A percentile compares a stretch with the other conserved stretches of the same genome.
Evolutionary conservation across 768 basidiomycete genomes (phyloP).

Genomic region (Leucocoprinus sp.): DNA sequence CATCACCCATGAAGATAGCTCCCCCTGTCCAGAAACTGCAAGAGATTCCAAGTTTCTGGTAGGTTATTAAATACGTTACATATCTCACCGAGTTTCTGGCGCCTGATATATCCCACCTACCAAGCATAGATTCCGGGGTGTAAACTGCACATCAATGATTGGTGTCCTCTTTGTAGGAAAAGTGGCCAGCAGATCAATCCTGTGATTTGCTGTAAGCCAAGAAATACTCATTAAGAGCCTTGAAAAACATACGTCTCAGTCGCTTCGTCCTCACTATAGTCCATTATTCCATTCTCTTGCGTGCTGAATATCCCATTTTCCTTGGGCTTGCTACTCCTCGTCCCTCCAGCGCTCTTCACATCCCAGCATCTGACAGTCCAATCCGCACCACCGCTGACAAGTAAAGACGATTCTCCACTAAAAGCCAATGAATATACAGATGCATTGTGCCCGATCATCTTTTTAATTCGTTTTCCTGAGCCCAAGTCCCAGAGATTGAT

Average conservation of each 20-base stretch:
- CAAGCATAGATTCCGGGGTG: slow-evolving; percentile 87
- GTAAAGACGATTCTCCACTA: slow-evolving; percentile 82
- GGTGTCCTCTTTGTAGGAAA: slow-evolving; percentile 97
- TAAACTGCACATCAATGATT: slow-evolving; percentile 87
- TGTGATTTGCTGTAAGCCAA: slow-evolving; percentile 24
- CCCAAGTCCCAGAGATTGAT: slow-evolving; percentile 97
- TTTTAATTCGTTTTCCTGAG: slow-evolving; percentile 91
- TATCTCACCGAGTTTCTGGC: slow-evolving; percentile 36
- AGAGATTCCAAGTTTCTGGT: slow-evolving; percentile 6
- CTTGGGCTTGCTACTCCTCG: slow-evolving; percentile 38
- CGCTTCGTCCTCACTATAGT: slow-evolving; percentile 43
- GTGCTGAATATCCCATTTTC: slow-evolving; percentile 37
- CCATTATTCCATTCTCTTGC: slow-evolving; percentile 18
- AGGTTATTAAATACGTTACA: background rate
- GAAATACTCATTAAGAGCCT: background rate
- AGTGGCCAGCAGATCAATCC: slow-evolving; percentile 79
- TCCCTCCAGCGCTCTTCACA: slow-evolving; percentile 70
- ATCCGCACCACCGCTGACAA: slow-evolving; percentile 88
- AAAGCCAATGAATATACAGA: slow-evolving; percentile 89
- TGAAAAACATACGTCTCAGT: slow-evolving; percentile 60
- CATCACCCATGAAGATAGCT: background rate
- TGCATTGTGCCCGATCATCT: slow-evolving; percentile 89
- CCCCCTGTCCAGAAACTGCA: background rate
- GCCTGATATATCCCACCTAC: slow-evolving; percentile 72
- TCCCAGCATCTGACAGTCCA: slow-evolving; percentile 99